Evolutionary conservation across 768 basidiomycete genomes (phyloP), one percentile per base, ranked within the genome.

Genomic region (Tricholoma sp.): DNA sequence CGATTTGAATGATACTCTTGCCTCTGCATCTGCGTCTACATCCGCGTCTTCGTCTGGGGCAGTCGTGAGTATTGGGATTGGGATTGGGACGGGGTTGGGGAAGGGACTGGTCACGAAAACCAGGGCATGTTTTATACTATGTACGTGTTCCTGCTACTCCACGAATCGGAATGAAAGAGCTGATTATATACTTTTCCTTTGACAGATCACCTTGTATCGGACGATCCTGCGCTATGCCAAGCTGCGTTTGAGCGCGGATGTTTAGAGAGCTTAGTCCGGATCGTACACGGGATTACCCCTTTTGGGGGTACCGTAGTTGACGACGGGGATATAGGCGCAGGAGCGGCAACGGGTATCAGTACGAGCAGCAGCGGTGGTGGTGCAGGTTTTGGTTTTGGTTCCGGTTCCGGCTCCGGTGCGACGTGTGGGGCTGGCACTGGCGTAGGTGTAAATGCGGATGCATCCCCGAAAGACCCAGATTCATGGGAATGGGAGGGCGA

Each of bases 111-210:
- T 70, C 46, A 78, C 69, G 16, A 77, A 81, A 32, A 83, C 83
- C 1, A 86, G 81, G 66, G 86, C 89, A 0, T 92, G 91, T 66
- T 89, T 88, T 65, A 80, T 87, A 14, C 70, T 96, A 0, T 84
- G 90, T 93, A 57, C 12, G 85, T 77, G 14, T 18, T 10, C 39
- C 31, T 45, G 29, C 8, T 37, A 43, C 51, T 57, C 35, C 6
- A 5, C 5, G 5, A 37, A 16, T 3, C 5, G 16, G 14, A 16
- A 5, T 14, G 2, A 14, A 16, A 14, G 1, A 3, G 24, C 12
- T 5, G 14, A 14, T 1, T 37, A 37, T 37, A 37, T 16, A 7
- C 31, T 27, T 18, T 39, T 7, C 3, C 16, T 45, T 45, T 7
- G 21, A 14, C 55, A 83, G 88, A 86, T 68, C 67, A 83, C 65